phyloP scores from a whole-genome alignment of 2,329 filamentous ascomycete species.

The Dactylellina haptotyla region DNA sequence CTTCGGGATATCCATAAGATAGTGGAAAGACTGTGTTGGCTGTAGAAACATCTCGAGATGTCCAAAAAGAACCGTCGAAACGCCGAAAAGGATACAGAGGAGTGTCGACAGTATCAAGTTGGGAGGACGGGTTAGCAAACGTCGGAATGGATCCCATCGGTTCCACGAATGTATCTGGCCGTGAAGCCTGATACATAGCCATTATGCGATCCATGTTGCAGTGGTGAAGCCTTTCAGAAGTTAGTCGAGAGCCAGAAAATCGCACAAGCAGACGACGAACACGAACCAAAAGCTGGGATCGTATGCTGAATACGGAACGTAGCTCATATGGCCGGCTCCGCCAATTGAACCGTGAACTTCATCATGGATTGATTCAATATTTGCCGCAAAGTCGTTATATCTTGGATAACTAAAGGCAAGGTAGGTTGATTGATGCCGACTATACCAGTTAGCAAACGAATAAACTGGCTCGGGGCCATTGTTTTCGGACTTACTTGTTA shows the following conservation, averaged over 20 bases:
- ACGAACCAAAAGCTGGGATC: constrained; percentile 59
- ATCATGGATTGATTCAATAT: constrained; percentile 57
- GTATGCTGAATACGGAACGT: constrained; percentile 57
- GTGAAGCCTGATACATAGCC: constrained; percentile 58
- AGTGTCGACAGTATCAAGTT: constrained; percentile 55
- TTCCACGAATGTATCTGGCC: constrained; percentile 51
- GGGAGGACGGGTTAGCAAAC: constrained; percentile 49
- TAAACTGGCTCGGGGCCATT: background rate
- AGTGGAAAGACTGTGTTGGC: constrained; percentile 52
- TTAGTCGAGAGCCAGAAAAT: too few relatives aligned
- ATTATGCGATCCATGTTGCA: constrained; percentile 57
- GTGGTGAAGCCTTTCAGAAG: constrained; percentile 34
- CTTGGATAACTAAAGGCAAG: constrained; percentile 55
- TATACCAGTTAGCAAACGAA: background rate
- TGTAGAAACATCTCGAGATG: constrained; percentile 53
- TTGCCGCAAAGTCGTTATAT: constrained; percentile 55
- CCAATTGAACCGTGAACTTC: constrained; percentile 55
- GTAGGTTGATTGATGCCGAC: constrained; percentile 56
- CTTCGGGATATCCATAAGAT: constrained; percentile 57
- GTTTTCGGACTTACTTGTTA: constrained; percentile 5
- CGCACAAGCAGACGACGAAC: too few relatives aligned
- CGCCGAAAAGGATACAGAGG: constrained; percentile 57
- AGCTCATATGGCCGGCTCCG: constrained; percentile 58
- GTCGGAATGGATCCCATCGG: constrained; percentile 49
- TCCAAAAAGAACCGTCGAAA: constrained; percentile 52